phyloP scores from a whole-genome alignment of 208 protist genomes.

The Herpetomonas tarakana region DNA sequence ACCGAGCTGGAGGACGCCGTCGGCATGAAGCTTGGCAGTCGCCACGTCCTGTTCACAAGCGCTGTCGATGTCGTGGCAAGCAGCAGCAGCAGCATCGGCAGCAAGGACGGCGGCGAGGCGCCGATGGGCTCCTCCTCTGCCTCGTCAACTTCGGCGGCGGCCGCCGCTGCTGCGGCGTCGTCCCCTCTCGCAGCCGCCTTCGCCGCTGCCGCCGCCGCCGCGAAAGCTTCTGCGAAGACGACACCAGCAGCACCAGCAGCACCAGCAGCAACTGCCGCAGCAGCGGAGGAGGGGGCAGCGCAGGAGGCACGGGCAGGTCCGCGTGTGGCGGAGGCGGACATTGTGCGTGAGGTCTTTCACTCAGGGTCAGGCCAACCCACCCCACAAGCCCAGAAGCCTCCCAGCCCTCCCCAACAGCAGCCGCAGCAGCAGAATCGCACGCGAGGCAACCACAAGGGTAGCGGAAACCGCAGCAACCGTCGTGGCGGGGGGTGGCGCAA shows the following conservation, averaged over 20 bases:
- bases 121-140: neutral
- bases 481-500: too few relatives aligned
- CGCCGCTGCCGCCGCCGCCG: neutral
- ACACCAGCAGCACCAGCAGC: neutral
- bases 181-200: neutral
- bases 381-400: neutral
- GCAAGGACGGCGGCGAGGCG: neutral
- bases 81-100: slow-evolving; percentile 3
- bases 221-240: neutral
- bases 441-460: too few relatives aligned
- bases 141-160: neutral
- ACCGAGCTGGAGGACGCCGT: slow-evolving; percentile 70
- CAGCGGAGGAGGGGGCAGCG: neutral
- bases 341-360: neutral
- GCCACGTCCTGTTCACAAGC: slow-evolving; percentile 81
- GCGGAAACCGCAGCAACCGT: too few relatives aligned
- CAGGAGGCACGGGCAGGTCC: too few relatives aligned
- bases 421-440: too few relatives aligned
- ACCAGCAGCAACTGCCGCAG: neutral
- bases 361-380: neutral
- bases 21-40: slow-evolving; percentile 81
- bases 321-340: too few relatives aligned
- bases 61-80: slow-evolving; percentile 49
- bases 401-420: too few relatives aligned
- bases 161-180: too few relatives aligned